These are phyloP conservation scores for Ophiostoma himal-ulmi DNA, from an alignment of 2,329 filamentous ascomycete genomes.

Conservation along the genomic window DNA sequence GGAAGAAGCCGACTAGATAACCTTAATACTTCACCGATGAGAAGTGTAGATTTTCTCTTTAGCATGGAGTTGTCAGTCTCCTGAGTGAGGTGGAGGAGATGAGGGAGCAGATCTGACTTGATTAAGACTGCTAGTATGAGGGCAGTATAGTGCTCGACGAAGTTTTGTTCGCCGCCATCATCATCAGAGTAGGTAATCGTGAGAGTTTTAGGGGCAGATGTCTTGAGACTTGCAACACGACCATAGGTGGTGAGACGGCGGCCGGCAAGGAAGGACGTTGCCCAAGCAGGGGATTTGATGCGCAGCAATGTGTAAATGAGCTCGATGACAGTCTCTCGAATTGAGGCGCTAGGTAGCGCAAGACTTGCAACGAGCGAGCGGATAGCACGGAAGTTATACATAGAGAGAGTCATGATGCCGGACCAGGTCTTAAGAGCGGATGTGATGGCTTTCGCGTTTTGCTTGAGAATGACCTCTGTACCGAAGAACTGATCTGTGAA, in stretches of 20 bases:
- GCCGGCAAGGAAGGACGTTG: constrained; percentile 88
- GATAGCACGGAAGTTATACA: constrained; percentile 81
- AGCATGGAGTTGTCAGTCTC: constrained; percentile 62
- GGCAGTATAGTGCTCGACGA: constrained; percentile 91
- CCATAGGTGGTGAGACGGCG: constrained; percentile 91
- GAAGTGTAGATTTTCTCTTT: constrained; percentile 80
- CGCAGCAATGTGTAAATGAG: constrained; percentile 72
- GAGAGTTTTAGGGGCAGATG: constrained; percentile 45
- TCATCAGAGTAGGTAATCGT: constrained; percentile 55
- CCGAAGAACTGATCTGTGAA: constrained; percentile 76
- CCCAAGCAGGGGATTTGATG: constrained; percentile 93
- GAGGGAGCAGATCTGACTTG: constrained; percentile 65
- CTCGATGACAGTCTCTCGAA: constrained; percentile 76
- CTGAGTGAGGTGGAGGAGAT: constrained; percentile 58
- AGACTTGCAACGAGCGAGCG: constrained; percentile 67
- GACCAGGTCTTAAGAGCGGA: constrained; percentile 89
- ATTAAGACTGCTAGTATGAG: constrained; percentile 81
- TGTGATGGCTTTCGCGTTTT: constrained; percentile 89
- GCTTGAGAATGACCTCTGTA: constrained; percentile 62
- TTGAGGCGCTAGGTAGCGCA: constrained; percentile 49
- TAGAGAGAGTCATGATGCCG: constrained; percentile 78
- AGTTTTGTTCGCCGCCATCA: constrained; percentile 66
- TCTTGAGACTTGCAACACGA: constrained; percentile 78
- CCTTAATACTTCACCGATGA: constrained; percentile 87
- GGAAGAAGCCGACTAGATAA: constrained; percentile 82